Evolutionary conservation across 2,329 filamentous ascomycete species (phyloP).

Genomic region (Aspergillus sojae): DNA sequence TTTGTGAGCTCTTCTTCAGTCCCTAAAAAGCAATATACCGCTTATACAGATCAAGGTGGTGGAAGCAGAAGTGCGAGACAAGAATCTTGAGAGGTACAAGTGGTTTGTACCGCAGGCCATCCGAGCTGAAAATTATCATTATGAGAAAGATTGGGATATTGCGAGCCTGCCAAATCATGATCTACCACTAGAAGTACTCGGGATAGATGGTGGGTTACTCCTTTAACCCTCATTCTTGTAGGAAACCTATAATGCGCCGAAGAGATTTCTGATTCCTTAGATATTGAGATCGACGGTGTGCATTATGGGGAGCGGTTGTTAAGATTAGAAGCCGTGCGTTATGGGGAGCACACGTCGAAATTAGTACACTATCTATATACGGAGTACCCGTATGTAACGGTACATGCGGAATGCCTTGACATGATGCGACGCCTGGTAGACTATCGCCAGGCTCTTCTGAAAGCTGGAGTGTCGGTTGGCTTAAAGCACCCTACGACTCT

Average conservation of each 20-base stretch:
- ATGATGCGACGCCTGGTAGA: constrained; percentile 1
- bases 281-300: neutral
- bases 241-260: too few relatives aligned
- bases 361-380: neutral
- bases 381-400: neutral
- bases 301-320: neutral
- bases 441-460: neutral
- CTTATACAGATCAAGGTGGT: neutral
- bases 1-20: neutral
- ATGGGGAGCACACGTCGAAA: neutral
- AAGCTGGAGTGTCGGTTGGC: neutral
- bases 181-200: neutral
- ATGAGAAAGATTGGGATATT: neutral
- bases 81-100: neutral
- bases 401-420: neutral
- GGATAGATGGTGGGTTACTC: neutral
- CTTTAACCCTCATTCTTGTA: too few relatives aligned
- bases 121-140: neutral
- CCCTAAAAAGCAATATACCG: too few relatives aligned
- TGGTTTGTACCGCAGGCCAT: neutral
- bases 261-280: too few relatives aligned
- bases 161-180: neutral
- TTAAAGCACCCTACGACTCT: neutral
- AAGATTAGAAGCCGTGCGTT: neutral
- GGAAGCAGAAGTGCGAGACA: neutral